Conservation (phyloP, 139 green algal species). For the Chlamydomonas applanata region DNA sequence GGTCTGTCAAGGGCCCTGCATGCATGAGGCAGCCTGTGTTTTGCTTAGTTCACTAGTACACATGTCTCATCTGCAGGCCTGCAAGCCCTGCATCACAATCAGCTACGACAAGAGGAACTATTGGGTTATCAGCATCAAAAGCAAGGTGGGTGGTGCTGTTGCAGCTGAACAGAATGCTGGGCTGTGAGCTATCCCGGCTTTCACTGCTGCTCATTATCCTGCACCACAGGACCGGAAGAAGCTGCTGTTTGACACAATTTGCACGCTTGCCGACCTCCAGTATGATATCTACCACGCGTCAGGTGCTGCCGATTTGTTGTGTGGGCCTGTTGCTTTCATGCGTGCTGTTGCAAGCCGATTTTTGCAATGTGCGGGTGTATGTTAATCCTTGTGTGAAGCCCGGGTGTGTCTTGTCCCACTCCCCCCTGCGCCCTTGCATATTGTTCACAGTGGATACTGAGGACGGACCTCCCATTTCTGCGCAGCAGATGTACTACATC, state of each 20-base stretch:
- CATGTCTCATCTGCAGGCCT: no score
- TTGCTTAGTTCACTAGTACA: no score
- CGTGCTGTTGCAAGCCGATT: neutral
- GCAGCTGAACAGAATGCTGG: no score
- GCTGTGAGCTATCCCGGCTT: no score
- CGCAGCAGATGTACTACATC: constrained; percentile 60
- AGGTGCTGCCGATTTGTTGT: no score
- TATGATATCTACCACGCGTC: constrained; percentile 81
- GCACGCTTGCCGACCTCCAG: constrained; percentile 82
- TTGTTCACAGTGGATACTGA: neutral
- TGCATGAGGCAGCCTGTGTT: no score
- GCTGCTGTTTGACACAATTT: constrained; percentile 79
- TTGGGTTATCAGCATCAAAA: constrained; percentile 72
- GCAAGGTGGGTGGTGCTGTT: constrained; percentile 19
- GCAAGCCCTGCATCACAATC: no score
- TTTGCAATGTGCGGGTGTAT: neutral
- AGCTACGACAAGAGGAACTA: constrained; percentile 38
- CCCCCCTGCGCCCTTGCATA: neutral
- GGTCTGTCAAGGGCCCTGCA: no score
- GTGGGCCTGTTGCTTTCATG: constrained; percentile 51
- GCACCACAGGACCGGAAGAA: constrained; percentile 70
- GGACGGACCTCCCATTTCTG: no score
- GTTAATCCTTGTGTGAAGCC: neutral
- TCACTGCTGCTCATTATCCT: no score
- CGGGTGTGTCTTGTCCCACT: neutral